These are phyloP conservation scores for Phaeosphaeria sp. DNA, from an alignment of 2,329 filamentous ascomycete species.

Conservation along the genomic window DNA sequence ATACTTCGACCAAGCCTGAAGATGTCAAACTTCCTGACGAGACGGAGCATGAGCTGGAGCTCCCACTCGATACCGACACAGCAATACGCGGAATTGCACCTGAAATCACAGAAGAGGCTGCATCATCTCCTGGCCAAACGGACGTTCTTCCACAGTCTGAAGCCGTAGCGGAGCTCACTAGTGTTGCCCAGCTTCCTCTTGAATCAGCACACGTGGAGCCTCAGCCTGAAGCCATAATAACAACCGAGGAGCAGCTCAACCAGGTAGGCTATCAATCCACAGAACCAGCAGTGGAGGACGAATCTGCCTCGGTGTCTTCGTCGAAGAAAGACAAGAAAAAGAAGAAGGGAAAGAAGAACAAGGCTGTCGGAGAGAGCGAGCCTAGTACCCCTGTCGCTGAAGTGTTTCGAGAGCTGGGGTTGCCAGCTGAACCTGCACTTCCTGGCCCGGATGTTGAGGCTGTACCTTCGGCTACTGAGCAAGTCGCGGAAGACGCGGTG, in stretches of 20 bases:
- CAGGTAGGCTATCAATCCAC: no score
- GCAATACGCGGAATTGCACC: neutral
- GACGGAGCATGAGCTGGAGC: conserved; percentile 1
- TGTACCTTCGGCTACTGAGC: conserved; percentile 3
- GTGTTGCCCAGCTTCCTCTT: neutral
- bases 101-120: neutral
- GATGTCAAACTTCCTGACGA: conserved; percentile 1
- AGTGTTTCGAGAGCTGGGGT: conserved; percentile 7
- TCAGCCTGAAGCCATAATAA: neutral
- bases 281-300: conserved; percentile 1
- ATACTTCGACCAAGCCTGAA: neutral
- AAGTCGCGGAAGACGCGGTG: neutral
- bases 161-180: neutral
- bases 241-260: conserved; percentile 2
- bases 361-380: conserved; percentile 13
- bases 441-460: neutral
- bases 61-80: neutral
- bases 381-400: conserved; percentile 19
- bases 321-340: conserved; percentile 37
- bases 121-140: neutral
- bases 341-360: conserved; percentile 33
- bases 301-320: neutral
- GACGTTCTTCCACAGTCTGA: neutral
- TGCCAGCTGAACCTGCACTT: neutral
- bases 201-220: neutral